Conservation (phyloP, 176 grass and related monocot genomes). For the Thinopyrum elongatum region DNA sequence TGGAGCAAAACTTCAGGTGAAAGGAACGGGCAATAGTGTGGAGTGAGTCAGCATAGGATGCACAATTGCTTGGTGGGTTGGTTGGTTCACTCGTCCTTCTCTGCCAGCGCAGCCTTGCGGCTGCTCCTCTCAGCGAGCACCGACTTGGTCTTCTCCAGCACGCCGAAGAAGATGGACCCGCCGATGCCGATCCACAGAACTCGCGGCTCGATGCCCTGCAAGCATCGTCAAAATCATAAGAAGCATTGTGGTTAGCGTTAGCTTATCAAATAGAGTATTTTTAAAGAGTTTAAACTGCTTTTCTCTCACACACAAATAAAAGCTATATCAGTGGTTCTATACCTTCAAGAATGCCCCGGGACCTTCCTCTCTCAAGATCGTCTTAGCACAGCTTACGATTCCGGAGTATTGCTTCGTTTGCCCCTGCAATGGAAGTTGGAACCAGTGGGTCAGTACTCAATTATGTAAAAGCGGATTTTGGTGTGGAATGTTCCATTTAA, state of each 20-base stretch:
- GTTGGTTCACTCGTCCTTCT: neutral
- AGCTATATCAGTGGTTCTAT: neutral
- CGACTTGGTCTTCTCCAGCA: slow-evolving; percentile 80
- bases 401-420: slow-evolving; percentile 71
- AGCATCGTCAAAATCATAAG: slow-evolving; percentile 13
- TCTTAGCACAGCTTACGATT: slow-evolving; percentile 74
- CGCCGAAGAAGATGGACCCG: slow-evolving; percentile 91
- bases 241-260: neutral
- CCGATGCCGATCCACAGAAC: slow-evolving; percentile 95
- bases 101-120: neutral
- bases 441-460: neutral
- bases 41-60: neutral
- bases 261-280: neutral
- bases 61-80: neutral
- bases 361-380: slow-evolving; percentile 80
- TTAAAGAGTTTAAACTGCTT: neutral
- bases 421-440: slow-evolving; percentile 38
- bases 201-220: slow-evolving; percentile 82
- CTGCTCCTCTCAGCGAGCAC: slow-evolving; percentile 46
- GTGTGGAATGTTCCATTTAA: neutral
- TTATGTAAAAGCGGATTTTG: neutral
- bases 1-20: neutral
- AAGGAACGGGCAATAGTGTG: neutral
- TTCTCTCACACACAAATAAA: neutral
- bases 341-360: slow-evolving; percentile 81